phyloP scores from a whole-genome alignment of 1,284 basidiomycete species.

The Trichosporon faecale region DNA sequence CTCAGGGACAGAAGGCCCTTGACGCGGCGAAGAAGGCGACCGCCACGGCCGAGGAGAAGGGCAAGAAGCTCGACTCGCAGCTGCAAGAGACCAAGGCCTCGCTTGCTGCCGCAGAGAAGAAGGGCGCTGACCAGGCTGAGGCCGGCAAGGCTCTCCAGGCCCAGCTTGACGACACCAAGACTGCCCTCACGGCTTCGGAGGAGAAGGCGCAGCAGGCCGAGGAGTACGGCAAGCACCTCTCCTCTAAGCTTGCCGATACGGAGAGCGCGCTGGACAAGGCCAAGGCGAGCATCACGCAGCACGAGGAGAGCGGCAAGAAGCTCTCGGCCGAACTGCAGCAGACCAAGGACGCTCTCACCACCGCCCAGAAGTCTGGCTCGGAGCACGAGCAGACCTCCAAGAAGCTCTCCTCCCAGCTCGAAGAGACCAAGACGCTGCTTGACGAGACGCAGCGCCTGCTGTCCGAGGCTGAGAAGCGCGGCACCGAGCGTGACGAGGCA shows the following conservation, averaged over 20 bases:
- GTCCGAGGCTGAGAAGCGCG: neutral
- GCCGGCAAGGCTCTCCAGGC: conserved; percentile 27
- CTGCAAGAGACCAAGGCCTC: conserved; percentile 36
- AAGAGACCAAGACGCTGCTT: conserved; percentile 7
- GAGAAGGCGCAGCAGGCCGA: conserved; percentile 8
- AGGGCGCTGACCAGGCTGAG: neutral
- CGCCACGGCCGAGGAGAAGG: conserved; percentile 23
- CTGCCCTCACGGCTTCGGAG: conserved; percentile 12
- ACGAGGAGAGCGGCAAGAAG: conserved; percentile 25
- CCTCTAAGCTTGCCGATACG: neutral
- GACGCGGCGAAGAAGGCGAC: conserved; percentile 23
- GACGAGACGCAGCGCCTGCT: neutral
- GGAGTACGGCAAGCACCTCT: neutral
- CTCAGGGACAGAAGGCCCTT: conserved; percentile 24
- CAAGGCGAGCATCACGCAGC: neutral
- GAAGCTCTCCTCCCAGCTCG: conserved; percentile 7
- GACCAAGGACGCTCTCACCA: conserved; percentile 38
- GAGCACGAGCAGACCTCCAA: conserved; percentile 7
- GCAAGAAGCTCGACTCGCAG: conserved; percentile 22
- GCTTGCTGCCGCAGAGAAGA: conserved; percentile 26
- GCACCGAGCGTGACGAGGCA: neutral
- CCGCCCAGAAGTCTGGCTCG: conserved; percentile 2
- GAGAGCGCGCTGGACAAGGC: conserved; percentile 2
- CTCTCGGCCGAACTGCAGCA: conserved; percentile 27
- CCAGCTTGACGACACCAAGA: conserved; percentile 27